Conservation (phyloP, 2,329 filamentous ascomycete species). For the Cytospora leucostoma region DNA sequence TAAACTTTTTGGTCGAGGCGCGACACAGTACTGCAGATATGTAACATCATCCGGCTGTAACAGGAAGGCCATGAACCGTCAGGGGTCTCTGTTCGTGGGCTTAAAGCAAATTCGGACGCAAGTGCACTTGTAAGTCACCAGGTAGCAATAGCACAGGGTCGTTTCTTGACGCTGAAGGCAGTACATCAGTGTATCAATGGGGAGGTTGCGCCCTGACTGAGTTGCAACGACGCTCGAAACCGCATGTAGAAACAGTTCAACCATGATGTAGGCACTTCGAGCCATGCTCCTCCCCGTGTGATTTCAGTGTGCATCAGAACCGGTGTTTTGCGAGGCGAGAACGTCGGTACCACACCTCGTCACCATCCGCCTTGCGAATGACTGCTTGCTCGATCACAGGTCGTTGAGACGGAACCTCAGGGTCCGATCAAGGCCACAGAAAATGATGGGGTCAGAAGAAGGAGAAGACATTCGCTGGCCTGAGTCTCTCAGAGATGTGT, state of each 20-base stretch:
- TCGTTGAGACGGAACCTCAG: background rate
- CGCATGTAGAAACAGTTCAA: background rate
- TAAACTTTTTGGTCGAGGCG: background rate
- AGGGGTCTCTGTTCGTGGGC: background rate
- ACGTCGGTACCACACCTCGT: background rate
- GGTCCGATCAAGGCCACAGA: background rate
- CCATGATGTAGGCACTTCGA: background rate
- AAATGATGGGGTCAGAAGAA: background rate
- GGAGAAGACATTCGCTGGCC: background rate
- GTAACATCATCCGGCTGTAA: conserved; percentile 1
- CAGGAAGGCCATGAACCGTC: conserved; percentile 2
- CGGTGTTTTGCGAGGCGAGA: background rate
- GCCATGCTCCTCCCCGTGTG: background rate
- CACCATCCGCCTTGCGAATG: background rate
- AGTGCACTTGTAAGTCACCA: background rate
- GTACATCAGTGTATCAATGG: background rate
- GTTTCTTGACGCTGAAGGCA: background rate
- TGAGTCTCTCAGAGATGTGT: background rate
- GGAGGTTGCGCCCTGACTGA: background rate
- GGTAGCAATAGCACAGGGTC: background rate
- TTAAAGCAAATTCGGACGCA: background rate
- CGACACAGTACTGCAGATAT: background rate
- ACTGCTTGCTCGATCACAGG: background rate
- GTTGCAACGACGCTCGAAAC: background rate
- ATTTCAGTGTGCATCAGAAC: background rate